Evolutionary conservation across 2,329 filamentous ascomycete species (phyloP).

Genomic region (Microascus cirrosus): DNA sequence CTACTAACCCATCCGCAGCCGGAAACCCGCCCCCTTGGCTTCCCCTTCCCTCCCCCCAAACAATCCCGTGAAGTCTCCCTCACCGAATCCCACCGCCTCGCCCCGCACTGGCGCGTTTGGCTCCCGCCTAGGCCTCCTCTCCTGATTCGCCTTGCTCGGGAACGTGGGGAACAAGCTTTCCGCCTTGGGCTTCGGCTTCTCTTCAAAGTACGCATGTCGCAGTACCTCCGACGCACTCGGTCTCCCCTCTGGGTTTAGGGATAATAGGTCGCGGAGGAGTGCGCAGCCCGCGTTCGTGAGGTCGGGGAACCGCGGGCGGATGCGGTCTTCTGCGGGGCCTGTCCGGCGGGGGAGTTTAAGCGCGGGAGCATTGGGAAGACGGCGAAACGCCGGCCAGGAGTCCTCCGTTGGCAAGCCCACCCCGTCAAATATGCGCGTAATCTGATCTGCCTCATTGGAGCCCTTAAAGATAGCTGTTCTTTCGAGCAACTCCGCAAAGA

Average conservation of each 20-base stretch:
- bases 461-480: slow-evolving; percentile 78
- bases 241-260: slow-evolving; percentile 61
- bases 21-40: slow-evolving; percentile 54
- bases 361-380: slow-evolving; percentile 75
- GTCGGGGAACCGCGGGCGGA: slow-evolving; percentile 71
- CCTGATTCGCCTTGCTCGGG: slow-evolving; percentile 86
- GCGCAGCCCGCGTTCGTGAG: slow-evolving; percentile 64
- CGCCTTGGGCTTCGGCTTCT: slow-evolving; percentile 82
- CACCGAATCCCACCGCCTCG: slow-evolving; percentile 43
- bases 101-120: slow-evolving; percentile 78
- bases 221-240: slow-evolving; percentile 66
- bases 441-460: slow-evolving; percentile 84
- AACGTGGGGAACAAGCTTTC: slow-evolving; percentile 95
- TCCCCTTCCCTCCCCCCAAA: slow-evolving; percentile 57
- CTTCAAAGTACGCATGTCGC: slow-evolving; percentile 71
- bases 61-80: slow-evolving; percentile 58
- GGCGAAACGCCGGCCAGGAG: slow-evolving; percentile 76
- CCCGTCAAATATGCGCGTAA: slow-evolving; percentile 79
- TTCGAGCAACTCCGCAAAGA: slow-evolving; percentile 83
- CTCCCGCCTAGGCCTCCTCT: slow-evolving; percentile 55
- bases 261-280: slow-evolving; percentile 59
- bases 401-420: slow-evolving; percentile 78
- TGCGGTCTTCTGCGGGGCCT: slow-evolving; percentile 33
- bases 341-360: slow-evolving; percentile 54
- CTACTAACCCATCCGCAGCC: slow-evolving; percentile 44